Conservation (phyloP, 2,329 filamentous ascomycete genomes). For the Clarireedia hainanense region DNA sequence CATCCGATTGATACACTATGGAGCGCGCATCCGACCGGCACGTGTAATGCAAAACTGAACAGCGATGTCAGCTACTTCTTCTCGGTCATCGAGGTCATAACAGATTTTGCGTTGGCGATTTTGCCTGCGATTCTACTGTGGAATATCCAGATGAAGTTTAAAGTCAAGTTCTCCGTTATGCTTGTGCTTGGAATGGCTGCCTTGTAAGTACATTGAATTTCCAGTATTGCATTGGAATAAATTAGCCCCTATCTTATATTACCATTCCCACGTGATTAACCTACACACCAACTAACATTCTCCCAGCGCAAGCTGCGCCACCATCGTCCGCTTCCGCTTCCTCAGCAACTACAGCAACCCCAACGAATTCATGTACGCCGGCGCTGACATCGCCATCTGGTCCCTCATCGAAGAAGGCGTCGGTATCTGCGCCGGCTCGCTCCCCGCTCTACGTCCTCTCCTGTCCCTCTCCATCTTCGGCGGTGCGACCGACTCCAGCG, state of each 20-base stretch:
- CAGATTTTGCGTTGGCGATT: slow-evolving; percentile 35
- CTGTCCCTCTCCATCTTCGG: slow-evolving; percentile 25
- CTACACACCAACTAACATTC: slow-evolving; percentile 11
- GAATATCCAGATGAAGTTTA: slow-evolving; percentile 34
- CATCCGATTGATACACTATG: slow-evolving; percentile 28
- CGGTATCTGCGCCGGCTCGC: slow-evolving; percentile 41
- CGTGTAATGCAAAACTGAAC: slow-evolving; percentile 26
- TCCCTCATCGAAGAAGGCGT: slow-evolving; percentile 41
- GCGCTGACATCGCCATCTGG: slow-evolving; percentile 37
- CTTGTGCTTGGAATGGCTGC: slow-evolving; percentile 29
- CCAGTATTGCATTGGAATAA: too few relatives aligned
- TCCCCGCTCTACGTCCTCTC: slow-evolving; percentile 23
- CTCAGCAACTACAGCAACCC: slow-evolving; percentile 34
- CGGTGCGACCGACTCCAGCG: slow-evolving; percentile 21
- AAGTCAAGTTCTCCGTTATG: slow-evolving; percentile 32
- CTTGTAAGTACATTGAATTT: slow-evolving; percentile 26
- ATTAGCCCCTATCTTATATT: neutral
- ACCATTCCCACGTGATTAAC: neutral
- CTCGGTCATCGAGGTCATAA: slow-evolving; percentile 31
- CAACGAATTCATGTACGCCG: slow-evolving; percentile 33
- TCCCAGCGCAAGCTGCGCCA: slow-evolving; percentile 31
- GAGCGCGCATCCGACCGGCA: slow-evolving; percentile 18
- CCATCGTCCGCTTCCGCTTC: slow-evolving; percentile 37
- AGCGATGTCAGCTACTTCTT: slow-evolving; percentile 30
- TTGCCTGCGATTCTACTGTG: slow-evolving; percentile 35